Conservation (phyloP, 352 stramenopile species). For the Phytophthora hibernalis region DNA sequence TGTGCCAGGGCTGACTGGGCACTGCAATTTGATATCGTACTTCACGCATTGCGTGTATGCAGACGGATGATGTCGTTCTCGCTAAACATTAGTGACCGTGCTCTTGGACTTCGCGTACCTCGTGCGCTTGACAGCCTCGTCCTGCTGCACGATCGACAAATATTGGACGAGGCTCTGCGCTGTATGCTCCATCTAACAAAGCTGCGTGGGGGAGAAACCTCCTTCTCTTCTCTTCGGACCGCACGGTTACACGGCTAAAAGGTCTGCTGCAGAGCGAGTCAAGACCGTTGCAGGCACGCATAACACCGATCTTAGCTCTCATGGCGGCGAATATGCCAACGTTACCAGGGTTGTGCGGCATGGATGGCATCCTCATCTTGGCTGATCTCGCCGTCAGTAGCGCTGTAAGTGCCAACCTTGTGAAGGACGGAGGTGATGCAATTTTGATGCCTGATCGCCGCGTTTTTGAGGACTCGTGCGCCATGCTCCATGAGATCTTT, state of each 20-base stretch:
- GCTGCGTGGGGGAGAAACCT: slow-evolving; percentile 26
- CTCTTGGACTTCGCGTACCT: slow-evolving; percentile 47
- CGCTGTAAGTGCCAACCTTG: slow-evolving; percentile 3
- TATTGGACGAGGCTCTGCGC: slow-evolving; percentile 40
- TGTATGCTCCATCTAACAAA: slow-evolving; percentile 44
- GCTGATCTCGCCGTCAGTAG: slow-evolving; percentile 35
- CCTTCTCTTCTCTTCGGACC: slow-evolving; percentile 44
- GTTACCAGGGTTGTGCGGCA: slow-evolving; percentile 53
- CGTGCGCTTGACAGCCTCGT: slow-evolving; percentile 58
- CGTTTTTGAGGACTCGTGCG: slow-evolving; percentile 54
- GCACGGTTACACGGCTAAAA: slow-evolving; percentile 39
- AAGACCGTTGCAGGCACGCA: slow-evolving; percentile 42
- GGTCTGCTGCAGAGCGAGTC: slow-evolving; percentile 45
- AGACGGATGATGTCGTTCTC: slow-evolving; percentile 56
- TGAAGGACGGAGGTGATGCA: not conserved
- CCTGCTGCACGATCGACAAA: slow-evolving; percentile 46
- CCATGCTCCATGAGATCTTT: slow-evolving; percentile 60
- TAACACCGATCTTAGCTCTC: slow-evolving; percentile 56
- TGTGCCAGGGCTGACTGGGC: slow-evolving; percentile 10
- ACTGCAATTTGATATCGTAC: slow-evolving; percentile 38
- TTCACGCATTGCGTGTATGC: slow-evolving; percentile 51
- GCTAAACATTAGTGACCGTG: slow-evolving; percentile 38
- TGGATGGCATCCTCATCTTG: slow-evolving; percentile 51
- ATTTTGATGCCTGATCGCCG: slow-evolving; percentile 19
- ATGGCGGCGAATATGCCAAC: slow-evolving; percentile 56